Percentiles rank a stretch among this genome's conserved stretches.
These are phyloP conservation scores for Fragilaria crotonensis DNA, from an alignment of 108 stramenopile genomes.

Conservation along the genomic window DNA sequence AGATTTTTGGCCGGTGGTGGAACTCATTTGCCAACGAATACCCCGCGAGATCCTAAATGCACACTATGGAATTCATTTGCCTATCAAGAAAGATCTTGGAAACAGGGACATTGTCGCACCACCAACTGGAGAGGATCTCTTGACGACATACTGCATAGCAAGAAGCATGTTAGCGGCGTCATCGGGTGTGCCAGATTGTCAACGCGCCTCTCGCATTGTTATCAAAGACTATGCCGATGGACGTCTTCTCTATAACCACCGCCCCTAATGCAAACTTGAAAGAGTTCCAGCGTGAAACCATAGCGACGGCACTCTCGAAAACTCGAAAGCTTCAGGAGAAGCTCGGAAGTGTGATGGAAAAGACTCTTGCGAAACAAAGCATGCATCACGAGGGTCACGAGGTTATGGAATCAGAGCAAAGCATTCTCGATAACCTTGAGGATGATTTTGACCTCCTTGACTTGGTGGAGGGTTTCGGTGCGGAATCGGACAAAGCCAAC, in stretches of 20 bases:
- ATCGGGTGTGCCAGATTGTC: slow-evolving; percentile 88
- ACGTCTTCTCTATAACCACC: slow-evolving; percentile 86
- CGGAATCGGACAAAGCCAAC: background rate
- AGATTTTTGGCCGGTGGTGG: slow-evolving; percentile 86
- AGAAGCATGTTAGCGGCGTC: slow-evolving; percentile 85
- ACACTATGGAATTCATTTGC: slow-evolving; percentile 85
- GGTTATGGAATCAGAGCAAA: slow-evolving; percentile 17
- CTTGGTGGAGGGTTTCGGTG: slow-evolving; percentile 15
- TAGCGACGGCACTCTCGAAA: slow-evolving; percentile 50
- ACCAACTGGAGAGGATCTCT: slow-evolving; percentile 75
- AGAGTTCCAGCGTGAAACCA: slow-evolving; percentile 57
- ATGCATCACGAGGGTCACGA: background rate
- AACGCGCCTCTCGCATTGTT: slow-evolving; percentile 85
- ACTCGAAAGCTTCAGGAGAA: slow-evolving; percentile 61
- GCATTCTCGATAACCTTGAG: slow-evolving; percentile 16
- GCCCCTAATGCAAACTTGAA: slow-evolving; percentile 57
- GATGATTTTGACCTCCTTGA: slow-evolving; percentile 41
- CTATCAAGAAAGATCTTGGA: slow-evolving; percentile 49
- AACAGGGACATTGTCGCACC: slow-evolving; percentile 54
- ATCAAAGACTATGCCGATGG: slow-evolving; percentile 95
- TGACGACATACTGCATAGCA: slow-evolving; percentile 87
- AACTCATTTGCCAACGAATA: slow-evolving; percentile 83
- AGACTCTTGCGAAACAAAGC: background rate
- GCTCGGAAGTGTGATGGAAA: slow-evolving; percentile 15
- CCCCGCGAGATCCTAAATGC: slow-evolving; percentile 87